Evolutionary conservation across 495 filamentous ascomycete genomes (phyloP).

Genomic region (Penicillium lagena): DNA sequence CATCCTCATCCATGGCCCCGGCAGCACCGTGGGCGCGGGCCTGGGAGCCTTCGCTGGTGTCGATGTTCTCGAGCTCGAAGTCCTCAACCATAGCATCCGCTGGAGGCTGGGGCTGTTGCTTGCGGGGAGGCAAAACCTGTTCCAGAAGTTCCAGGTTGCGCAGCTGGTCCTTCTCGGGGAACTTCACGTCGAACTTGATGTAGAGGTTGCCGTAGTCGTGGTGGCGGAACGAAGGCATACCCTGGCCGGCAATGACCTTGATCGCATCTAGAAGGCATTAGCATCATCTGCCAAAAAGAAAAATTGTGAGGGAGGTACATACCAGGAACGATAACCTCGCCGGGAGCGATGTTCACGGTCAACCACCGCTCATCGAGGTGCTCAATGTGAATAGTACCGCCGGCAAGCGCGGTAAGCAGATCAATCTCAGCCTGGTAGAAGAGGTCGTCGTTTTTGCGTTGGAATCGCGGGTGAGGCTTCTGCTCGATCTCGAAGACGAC

Average conservation of each 20-base stretch:
- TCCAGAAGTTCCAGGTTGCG: conserved; percentile 60
- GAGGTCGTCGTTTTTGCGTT: conserved; percentile 92
- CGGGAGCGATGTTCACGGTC: conserved; percentile 80
- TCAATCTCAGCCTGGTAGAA: conserved; percentile 96
- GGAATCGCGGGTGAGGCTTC: conserved; percentile 93
- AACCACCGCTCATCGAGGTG: conserved; percentile 97
- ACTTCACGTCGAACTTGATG: conserved; percentile 96
- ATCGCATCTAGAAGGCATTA: conserved; percentile 57
- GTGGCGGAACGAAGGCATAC: conserved; percentile 96
- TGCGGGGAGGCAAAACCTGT: conserved; percentile 69
- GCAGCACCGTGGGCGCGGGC: conserved; percentile 64
- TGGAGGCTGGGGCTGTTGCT: conserved; percentile 54
- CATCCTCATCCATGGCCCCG: conserved; percentile 78
- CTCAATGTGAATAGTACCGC: conserved; percentile 83
- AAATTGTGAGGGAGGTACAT: conserved; percentile 31
- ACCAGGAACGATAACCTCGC: conserved; percentile 92
- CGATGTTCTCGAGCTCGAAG: conserved; percentile 73
- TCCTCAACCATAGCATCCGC: conserved; percentile 87
- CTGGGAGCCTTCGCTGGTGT: conserved; percentile 57
- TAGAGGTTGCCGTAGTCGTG: conserved; percentile 96
- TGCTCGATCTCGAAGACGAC: conserved; percentile 97
- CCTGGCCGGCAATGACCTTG: conserved; percentile 93
- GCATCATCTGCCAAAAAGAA: background rate
- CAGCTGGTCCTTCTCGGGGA: conserved; percentile 60
- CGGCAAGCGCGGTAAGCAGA: conserved; percentile 88